Evolutionary conservation across 2,329 filamentous ascomycete genomes (phyloP).

Genomic region (Pseudohalonectria lignicola): DNA sequence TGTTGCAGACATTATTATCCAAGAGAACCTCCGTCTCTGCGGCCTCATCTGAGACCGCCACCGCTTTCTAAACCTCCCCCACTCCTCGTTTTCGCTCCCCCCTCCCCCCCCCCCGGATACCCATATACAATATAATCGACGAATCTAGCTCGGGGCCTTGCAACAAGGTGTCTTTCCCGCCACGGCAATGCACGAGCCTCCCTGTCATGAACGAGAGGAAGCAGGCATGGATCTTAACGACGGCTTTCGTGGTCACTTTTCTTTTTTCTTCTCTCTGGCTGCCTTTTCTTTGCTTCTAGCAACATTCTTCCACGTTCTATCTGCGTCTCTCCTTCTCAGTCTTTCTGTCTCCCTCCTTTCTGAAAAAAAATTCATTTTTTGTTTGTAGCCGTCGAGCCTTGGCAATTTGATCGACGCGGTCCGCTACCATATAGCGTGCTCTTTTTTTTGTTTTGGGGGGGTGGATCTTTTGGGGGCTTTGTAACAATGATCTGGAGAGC

Average conservation of each 20-base stretch:
- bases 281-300: slow-evolving; percentile 4
- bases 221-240: slow-evolving; percentile 1
- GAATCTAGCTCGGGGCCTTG: background rate
- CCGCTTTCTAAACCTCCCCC: background rate
- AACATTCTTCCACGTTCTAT: background rate
- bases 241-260: too few relatives aligned
- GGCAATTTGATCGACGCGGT: too few relatives aligned
- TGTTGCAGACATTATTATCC: slow-evolving; percentile 99
- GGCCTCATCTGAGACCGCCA: slow-evolving; percentile 10
- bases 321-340: background rate
- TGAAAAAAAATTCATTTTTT: too few relatives aligned
- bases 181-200: background rate
- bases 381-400: slow-evolving; percentile 1
- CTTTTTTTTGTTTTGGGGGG: background rate
- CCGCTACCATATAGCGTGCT: background rate
- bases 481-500: slow-evolving; percentile 5
- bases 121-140: slow-evolving; percentile 4
- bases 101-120: slow-evolving; percentile 1
- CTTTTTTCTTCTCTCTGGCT: slow-evolving; percentile 11
- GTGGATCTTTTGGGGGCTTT: background rate
- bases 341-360: background rate
- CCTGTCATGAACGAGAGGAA: slow-evolving; percentile 1
- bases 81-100: background rate
- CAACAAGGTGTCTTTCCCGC: background rate
- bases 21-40: slow-evolving; percentile 75